Evolutionary conservation across 108 stramenopile species (phyloP).

Genomic region (Pseudonitzschia delicatissima): DNA sequence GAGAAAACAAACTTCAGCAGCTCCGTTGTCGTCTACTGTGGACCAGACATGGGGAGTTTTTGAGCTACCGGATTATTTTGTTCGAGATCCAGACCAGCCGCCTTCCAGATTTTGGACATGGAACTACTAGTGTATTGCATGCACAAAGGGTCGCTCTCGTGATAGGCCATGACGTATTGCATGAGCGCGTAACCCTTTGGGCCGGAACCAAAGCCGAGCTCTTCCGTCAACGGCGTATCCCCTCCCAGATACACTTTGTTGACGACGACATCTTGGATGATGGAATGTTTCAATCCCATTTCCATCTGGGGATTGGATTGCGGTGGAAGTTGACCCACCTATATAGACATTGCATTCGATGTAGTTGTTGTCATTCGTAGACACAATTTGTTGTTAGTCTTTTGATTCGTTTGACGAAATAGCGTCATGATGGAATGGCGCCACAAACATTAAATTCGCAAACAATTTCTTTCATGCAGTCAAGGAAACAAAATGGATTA

Average conservation of each 20-base stretch:
- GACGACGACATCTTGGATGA: slow-evolving; percentile 74
- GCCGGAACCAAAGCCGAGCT: slow-evolving; percentile 71
- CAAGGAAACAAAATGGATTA: not conserved
- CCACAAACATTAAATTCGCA: too few relatives aligned
- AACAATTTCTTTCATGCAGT: too few relatives aligned
- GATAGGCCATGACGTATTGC: slow-evolving; percentile 83
- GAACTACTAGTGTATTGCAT: slow-evolving; percentile 74
- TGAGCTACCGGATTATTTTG: slow-evolving; percentile 18
- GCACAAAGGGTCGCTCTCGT: slow-evolving; percentile 84
- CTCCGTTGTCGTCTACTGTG: too few relatives aligned
- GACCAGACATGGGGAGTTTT: slow-evolving; percentile 29
- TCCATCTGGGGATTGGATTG: slow-evolving; percentile 55
- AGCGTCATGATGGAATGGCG: too few relatives aligned
- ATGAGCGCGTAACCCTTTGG: slow-evolving; percentile 76
- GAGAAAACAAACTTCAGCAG: not conserved
- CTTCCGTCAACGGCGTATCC: slow-evolving; percentile 50
- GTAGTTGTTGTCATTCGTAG: too few relatives aligned
- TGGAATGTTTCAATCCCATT: slow-evolving; percentile 67
- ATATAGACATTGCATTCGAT: not conserved
- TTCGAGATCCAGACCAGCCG: slow-evolving; percentile 71
- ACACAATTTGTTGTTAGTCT: too few relatives aligned
- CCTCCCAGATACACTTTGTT: slow-evolving; percentile 76
- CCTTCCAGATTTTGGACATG: slow-evolving; percentile 72
- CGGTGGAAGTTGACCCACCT: slow-evolving; percentile 1
- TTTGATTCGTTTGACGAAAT: too few relatives aligned